Evolutionary conservation across 1,284 basidiomycete genomes (phyloP), one percentile per base, ranked within the genome.

Genomic region (Taiwanofungus camphoratus): DNA sequence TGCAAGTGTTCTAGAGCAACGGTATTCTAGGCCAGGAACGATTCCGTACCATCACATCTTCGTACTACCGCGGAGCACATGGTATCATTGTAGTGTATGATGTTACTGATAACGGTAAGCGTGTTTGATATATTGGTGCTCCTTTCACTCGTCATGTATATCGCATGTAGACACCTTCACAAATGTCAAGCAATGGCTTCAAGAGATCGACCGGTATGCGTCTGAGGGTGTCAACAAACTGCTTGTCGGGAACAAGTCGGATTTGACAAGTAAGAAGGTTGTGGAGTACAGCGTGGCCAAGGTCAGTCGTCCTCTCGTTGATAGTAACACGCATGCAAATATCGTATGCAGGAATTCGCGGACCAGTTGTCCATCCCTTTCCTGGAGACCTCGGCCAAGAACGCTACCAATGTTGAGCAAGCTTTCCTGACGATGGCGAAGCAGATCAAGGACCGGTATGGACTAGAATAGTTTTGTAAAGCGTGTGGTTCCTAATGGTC

Each of bases 401-500:
- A 92, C 60, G 92, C 95, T 41, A 92, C 92, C 50, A 97, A 98
- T 60, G 96, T 99, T 51, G 96, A 99, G 68, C 93, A 99, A 65
- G 96, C 96, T 15, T 99, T 99, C 82, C 83, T 99, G 79, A 95
- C 92, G 47, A 92, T 99, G 85, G 95, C 95, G 15, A 96, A 96
- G 73, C 92, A 97, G 72, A 97, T 96, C 70, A 96, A 96, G 71
- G 93, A 96, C 69, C 84, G 92, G 86, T 86, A 58, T 32, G 76
- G n/a, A 56, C 9, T 21, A 7, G 22, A n/a, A 16, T 2, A 26
- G 20, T 9, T 7, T 8, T 21, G 27, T 36, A 6, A n/a, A 15
- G 41, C 13, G 18, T 13, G 8, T 19, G n/a, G 41, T 44, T 51
- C 29, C 49, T 47, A 35, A 48, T 36, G 16, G 1, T 9, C 5